Percentiles rank a stretch among this genome's conserved stretches.
Conservation (phyloP, 768 basidiomycete species). For the Macrolepiota dolichaula region DNA sequence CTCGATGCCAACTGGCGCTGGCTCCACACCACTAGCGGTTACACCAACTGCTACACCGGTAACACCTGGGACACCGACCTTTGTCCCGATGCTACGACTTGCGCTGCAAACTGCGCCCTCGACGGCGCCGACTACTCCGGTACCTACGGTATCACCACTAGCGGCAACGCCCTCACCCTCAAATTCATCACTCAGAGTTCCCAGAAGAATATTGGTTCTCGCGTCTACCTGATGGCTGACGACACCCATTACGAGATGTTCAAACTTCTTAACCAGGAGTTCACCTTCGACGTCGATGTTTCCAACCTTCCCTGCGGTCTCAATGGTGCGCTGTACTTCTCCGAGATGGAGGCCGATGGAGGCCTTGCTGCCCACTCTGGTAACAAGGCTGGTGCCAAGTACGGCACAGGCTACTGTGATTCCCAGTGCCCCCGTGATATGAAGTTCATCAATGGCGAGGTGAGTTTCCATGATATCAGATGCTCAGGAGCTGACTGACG, state of each 20-base stretch:
- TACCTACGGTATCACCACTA: slow-evolving; percentile 13
- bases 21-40: slow-evolving; percentile 5
- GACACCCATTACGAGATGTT: slow-evolving; percentile 13
- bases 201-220: slow-evolving; percentile 12
- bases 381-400: slow-evolving; percentile 14
- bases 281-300: slow-evolving; percentile 15
- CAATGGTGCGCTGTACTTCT: slow-evolving; percentile 13
- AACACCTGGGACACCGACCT: slow-evolving; percentile 8
- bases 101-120: slow-evolving; percentile 8
- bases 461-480: neutral
- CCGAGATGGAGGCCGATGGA: slow-evolving; percentile 13
- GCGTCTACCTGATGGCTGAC: slow-evolving; percentile 11
- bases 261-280: slow-evolving; percentile 13
- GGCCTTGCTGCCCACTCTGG: neutral
- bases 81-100: slow-evolving; percentile 7
- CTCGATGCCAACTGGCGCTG: slow-evolving; percentile 15
- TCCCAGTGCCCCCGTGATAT: slow-evolving; percentile 13
- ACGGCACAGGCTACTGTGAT: slow-evolving; percentile 14
- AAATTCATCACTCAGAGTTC: slow-evolving; percentile 11
- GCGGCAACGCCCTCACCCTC: slow-evolving; percentile 12
- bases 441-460: slow-evolving; percentile 13
- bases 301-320: slow-evolving; percentile 14
- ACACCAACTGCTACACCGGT: slow-evolving; percentile 13
- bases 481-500: neutral
- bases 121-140: slow-evolving; percentile 12